These are phyloP conservation scores for Oryza nivara DNA, from an alignment of 176 grass and related monocot species.

Conservation along the genomic window DNA sequence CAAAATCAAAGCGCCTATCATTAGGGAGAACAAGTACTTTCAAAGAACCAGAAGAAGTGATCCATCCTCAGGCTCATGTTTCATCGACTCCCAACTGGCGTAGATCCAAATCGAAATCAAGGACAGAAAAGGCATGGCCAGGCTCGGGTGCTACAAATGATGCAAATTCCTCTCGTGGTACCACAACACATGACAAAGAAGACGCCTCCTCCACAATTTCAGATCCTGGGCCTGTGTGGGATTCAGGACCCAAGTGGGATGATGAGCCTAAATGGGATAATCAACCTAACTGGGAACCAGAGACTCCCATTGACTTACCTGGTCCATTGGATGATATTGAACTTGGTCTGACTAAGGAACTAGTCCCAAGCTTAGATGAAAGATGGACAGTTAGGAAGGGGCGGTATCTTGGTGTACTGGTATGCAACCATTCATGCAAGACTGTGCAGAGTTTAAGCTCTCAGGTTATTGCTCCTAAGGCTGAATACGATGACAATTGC, in stretches of 20 bases:
- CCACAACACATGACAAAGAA: conserved; percentile 80
- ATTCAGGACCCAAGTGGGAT: conserved; percentile 87
- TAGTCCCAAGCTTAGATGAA: conserved; percentile 95
- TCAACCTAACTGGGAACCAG: conserved; percentile 72
- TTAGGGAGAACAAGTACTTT: conserved; percentile 67
- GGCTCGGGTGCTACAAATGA: conserved; percentile 59
- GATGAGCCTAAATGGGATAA: conserved; percentile 82
- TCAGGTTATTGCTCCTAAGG: conserved; percentile 93
- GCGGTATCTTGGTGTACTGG: conserved; percentile 81
- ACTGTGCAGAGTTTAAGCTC: conserved; percentile 99
- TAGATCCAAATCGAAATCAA: conserved; percentile 92
- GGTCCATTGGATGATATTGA: conserved; percentile 56
- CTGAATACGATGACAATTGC: conserved; percentile 91
- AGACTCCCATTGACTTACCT: conserved; percentile 60
- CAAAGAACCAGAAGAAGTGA: conserved; percentile 92
- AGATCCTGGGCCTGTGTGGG: conserved; percentile 92
- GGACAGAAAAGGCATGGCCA: conserved; percentile 71
- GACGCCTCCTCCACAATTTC: conserved; percentile 91
- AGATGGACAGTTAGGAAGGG: conserved; percentile 91
- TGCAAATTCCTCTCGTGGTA: conserved; percentile 59
- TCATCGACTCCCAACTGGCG: conserved; percentile 77
- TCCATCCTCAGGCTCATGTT: conserved; percentile 79
- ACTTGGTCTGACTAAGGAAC: conserved; percentile 70
- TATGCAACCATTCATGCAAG: conserved; percentile 99
- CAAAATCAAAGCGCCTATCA: conserved; percentile 85